These are phyloP conservation scores for Fusarium sp. DNA, from an alignment of 2,329 filamentous ascomycete genomes.

Conservation along the genomic window DNA sequence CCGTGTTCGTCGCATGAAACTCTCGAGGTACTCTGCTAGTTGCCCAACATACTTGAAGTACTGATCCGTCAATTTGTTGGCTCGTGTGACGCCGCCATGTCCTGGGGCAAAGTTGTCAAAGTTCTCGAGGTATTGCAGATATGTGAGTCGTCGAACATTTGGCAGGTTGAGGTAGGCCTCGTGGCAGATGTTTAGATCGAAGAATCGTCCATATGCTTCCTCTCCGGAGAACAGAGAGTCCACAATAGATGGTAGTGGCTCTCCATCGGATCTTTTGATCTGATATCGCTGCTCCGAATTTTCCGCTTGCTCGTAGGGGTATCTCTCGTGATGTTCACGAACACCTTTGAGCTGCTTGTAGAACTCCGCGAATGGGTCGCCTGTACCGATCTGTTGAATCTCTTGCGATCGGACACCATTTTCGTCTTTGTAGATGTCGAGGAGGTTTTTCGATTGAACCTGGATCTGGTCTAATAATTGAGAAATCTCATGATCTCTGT, in stretches of 20 bases:
- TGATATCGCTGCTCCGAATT: slow-evolving; percentile 95
- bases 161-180: slow-evolving; percentile 92
- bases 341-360: slow-evolving; percentile 84
- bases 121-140: slow-evolving; percentile 90
- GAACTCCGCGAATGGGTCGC: slow-evolving; percentile 90
- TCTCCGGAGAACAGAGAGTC: slow-evolving; percentile 96
- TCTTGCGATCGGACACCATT: slow-evolving; percentile 78
- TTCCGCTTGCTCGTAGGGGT: slow-evolving; percentile 94
- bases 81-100: slow-evolving; percentile 76
- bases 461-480: slow-evolving; percentile 90
- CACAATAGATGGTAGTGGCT: slow-evolving; percentile 73
- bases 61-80: slow-evolving; percentile 88
- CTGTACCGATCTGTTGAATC: slow-evolving; percentile 83
- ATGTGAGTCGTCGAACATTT: slow-evolving; percentile 83
- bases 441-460: slow-evolving; percentile 80
- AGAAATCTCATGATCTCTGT: slow-evolving; percentile 90
- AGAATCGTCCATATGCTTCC: slow-evolving; percentile 90
- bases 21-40: slow-evolving; percentile 84
- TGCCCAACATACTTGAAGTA: slow-evolving; percentile 91
- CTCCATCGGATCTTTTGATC: slow-evolving; percentile 70
- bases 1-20: slow-evolving; percentile 84
- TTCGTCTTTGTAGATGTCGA: slow-evolving; percentile 85
- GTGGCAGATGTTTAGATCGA: slow-evolving; percentile 86
- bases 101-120: slow-evolving; percentile 89
- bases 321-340: slow-evolving; percentile 87